phyloP scores from a whole-genome alignment of 495 filamentous ascomycete species.

The Zalerion maritima region DNA sequence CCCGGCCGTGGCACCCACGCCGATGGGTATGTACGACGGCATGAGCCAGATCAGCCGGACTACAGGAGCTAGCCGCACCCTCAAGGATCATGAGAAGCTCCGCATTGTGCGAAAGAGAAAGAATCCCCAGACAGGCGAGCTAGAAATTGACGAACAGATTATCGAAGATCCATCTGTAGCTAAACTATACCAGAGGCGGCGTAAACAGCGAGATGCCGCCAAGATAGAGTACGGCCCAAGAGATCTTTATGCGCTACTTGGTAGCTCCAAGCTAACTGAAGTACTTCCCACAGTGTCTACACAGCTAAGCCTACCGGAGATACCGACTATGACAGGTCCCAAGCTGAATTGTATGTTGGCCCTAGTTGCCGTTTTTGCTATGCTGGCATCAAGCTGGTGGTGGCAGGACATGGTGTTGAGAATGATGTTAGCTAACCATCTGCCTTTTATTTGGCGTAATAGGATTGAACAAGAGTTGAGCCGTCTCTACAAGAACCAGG shows the following conservation, averaged over 20 bases:
- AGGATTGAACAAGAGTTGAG: slow-evolving; percentile 64
- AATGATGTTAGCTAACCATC: too few relatives aligned
- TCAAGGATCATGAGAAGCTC: slow-evolving; percentile 52
- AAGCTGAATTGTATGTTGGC: slow-evolving; percentile 44
- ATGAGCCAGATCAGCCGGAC: slow-evolving; percentile 74
- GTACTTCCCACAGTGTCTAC: slow-evolving; percentile 26
- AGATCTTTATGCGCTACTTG: too few relatives aligned
- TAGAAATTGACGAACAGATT: slow-evolving; percentile 42
- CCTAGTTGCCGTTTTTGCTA: slow-evolving; percentile 1
- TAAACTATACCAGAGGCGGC: slow-evolving; percentile 41
- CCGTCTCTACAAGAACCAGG: slow-evolving; percentile 77
- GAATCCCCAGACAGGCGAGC: slow-evolving; percentile 48
- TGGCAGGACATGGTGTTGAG: too few relatives aligned
- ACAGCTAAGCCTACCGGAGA: slow-evolving; percentile 54
- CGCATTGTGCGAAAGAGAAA: slow-evolving; percentile 55
- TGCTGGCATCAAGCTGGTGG: slow-evolving; percentile 3
- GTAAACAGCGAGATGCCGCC: slow-evolving; percentile 42
- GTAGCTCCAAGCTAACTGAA: slow-evolving; percentile 8
- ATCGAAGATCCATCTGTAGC: slow-evolving; percentile 64
- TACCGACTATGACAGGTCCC: slow-evolving; percentile 38
- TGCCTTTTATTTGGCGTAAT: too few relatives aligned
- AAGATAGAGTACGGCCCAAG: slow-evolving; percentile 49
- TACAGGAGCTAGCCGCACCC: slow-evolving; percentile 52
- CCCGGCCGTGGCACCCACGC: too few relatives aligned
- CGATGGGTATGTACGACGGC: slow-evolving; percentile 69